phyloP scores from a whole-genome alignment of 208 protist genomes.

The Jaenimonas drosophilae region DNA sequence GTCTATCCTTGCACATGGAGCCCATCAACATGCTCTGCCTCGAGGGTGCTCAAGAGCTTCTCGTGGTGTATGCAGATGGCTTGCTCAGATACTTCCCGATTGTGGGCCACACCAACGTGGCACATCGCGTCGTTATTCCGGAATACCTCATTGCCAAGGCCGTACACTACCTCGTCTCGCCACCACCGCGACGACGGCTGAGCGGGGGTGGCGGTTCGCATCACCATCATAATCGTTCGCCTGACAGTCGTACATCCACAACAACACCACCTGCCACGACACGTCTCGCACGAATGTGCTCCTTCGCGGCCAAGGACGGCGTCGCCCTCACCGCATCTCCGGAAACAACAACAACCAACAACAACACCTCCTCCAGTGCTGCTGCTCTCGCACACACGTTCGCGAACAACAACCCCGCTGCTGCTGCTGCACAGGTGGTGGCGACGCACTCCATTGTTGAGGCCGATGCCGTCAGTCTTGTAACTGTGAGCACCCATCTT shows the following conservation, averaged over 20 bases:
- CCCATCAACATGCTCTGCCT: conserved; percentile 45
- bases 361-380: too few relatives aligned
- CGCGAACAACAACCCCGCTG: background rate
- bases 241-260: too few relatives aligned
- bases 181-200: background rate
- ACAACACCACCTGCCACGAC: too few relatives aligned
- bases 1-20: conserved; percentile 31
- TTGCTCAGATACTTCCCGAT: conserved; percentile 57
- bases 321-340: background rate
- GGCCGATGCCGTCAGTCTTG: conserved; percentile 62
- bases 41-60: conserved; percentile 41
- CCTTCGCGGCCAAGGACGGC: background rate
- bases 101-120: conserved; percentile 32
- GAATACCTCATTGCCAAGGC: conserved; percentile 45
- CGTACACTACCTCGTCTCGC: conserved; percentile 16
- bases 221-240: too few relatives aligned
- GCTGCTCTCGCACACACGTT: too few relatives aligned
- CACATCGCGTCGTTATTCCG: conserved; percentile 54
- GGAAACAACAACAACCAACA: background rate
- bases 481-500: conserved; percentile 37
- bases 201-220: background rate
- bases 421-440: background rate
- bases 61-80: conserved; percentile 66
- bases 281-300: too few relatives aligned
- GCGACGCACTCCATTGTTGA: conserved; percentile 27